Evolutionary conservation across 1,284 basidiomycete species (phyloP), one percentile per base, ranked within the genome.

Genomic region (Sanguinoderma infundibulare): DNA sequence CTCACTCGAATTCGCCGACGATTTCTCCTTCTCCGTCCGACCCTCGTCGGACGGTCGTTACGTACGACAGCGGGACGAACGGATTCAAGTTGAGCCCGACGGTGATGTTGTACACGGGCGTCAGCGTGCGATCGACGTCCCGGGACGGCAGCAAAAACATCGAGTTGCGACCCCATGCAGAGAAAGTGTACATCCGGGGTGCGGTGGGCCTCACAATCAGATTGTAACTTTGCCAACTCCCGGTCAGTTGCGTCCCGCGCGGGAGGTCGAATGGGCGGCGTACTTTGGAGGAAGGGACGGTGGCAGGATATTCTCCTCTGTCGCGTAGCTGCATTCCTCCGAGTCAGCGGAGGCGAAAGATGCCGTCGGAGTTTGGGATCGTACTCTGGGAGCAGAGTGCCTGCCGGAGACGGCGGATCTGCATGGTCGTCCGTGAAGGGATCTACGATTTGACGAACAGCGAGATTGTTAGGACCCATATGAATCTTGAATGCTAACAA

Each of bases 1-100:
- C 79, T 65, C 64, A 83, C 80, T 79, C 76, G 58, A 82, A 83
- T 49, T 79, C 75, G 12, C 78, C 80, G n/a, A 82, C 74, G 15
- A 80, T 61, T 8, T 73, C 68, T 6, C 76, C 77, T 5, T 74
- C 64, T 1, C 64, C 59, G 24, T 67, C 69, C 14, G 69, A 72
- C 8, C 75, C 73, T 22, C 78, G 67, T 44, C 73, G 69, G 7
- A 82, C 70, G 12, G 72, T 74, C 1, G 79, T 81, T 8, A 78
- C 68, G 60, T 80, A 81, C 1, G 79, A 81, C 1, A 81, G 67
- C 8, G 80, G 80, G 1, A 78, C 69, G 55, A 81, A 79, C 2
- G 80, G 81, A 60, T 80, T 77, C 26, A 82, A 70, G 60, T 81
- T 79, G 38, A 82, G 72, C 3, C 72, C 67, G 2, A 79, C 79